Evolutionary conservation across 257 asterid species (phyloP), one percentile per base, ranked within the genome.

Genomic region (Primulina eburnea): DNA sequence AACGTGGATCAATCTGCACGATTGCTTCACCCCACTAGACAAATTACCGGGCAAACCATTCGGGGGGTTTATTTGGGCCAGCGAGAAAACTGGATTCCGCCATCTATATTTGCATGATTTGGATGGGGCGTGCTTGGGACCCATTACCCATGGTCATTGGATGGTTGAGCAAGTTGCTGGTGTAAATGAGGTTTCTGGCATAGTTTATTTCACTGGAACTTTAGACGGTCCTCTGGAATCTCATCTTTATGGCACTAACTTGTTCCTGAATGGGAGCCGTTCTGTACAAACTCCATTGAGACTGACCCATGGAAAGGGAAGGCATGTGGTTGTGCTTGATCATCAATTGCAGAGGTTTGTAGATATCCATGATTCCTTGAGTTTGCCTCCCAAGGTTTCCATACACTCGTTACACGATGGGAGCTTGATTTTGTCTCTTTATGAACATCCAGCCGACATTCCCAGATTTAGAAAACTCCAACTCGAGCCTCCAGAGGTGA

Each of bases 91-190:
- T 1, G 98, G 97, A 64, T 92, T 84, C 76, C 80, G 89, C 55
- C 98, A 90, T 82, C 81, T 92, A 68, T 90, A 92, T 77, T 67
- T 92, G 73, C 89, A 90, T 11, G 89, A 92, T 61, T 29, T 65
- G 0, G 81, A 86, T 35, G 98, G 98, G 65, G 79, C 26, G 69
- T 86, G 97, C 68, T 76, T 90, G 77, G 94, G 90, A 38, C 94
- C 98, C 6, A 83, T 92, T 53, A 92, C 98, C 61, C 84, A 83
- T 70, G 98, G 98, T 58, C 86, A 90, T 79, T 90, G 98, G 98
- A 78, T 86, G 88, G 94, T 92, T 26, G 97, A 92, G 78, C 98
- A 92, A 73, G 81, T 92, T 64, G 86, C 90, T 7, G 97, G 98
- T 1, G 84, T 92, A 65, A 90, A 90, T 21, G 97, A 90, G 78